Evolutionary conservation across 2,329 filamentous ascomycete species (phyloP).

Genomic region (Escovopsis weberi): DNA sequence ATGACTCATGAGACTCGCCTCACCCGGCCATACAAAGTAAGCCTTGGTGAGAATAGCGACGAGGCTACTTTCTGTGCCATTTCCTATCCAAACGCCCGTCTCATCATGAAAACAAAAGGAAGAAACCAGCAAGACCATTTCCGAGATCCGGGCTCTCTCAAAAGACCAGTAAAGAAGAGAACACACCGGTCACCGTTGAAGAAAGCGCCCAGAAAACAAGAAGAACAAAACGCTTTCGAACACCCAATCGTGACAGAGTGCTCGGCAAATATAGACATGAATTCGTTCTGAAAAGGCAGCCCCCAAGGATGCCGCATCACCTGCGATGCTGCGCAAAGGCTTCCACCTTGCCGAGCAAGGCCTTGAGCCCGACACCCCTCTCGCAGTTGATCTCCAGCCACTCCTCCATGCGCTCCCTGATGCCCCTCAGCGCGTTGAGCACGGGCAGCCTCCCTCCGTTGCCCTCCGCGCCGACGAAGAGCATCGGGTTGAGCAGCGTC

Average conservation of each 20-base stretch:
- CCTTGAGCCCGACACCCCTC: constrained; percentile 61
- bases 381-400: constrained; percentile 76
- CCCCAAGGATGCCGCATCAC: constrained; percentile 4
- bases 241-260: not conserved
- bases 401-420: constrained; percentile 67
- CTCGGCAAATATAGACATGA: not conserved
- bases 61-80: too few species aligned
- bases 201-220: too few species aligned
- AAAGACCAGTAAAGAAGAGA: too few species aligned
- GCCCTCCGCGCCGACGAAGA: constrained; percentile 50
- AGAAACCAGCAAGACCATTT: too few species aligned
- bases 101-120: too few species aligned
- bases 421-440: constrained; percentile 48
- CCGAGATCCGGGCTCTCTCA: too few species aligned
- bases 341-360: constrained; percentile 50
- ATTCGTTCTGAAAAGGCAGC: not conserved
- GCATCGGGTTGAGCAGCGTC: constrained; percentile 67
- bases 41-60: too few species aligned
- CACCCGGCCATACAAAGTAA: too few species aligned
- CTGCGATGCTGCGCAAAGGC: constrained; percentile 25
- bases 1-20: too few species aligned
- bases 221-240: not conserved
- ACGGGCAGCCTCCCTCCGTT: constrained; percentile 53
- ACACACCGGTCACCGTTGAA: too few species aligned
- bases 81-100: too few species aligned